A percentile compares a stretch with the other conserved stretches of the same genome.
Evolutionary conservation across 352 stramenopile species (phyloP).

Genomic region (Globisporangium acanthophoron): DNA sequence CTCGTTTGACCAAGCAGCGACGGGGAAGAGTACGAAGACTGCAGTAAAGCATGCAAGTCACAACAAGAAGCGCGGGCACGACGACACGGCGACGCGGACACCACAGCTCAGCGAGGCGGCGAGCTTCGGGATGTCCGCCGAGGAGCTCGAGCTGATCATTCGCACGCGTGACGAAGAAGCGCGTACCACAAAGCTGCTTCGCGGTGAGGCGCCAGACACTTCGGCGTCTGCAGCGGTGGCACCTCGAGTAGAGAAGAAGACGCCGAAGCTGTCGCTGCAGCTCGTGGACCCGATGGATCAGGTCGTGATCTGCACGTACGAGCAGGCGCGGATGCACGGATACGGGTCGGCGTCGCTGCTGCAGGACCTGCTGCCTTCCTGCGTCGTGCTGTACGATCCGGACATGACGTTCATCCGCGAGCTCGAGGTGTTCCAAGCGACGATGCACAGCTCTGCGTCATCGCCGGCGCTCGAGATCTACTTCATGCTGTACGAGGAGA

Average conservation of each 20-base stretch:
- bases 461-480: conserved; percentile 81
- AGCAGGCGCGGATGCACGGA: conserved; percentile 59
- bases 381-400: conserved; percentile 94
- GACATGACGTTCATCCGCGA: conserved; percentile 94
- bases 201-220: not conserved
- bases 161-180: conserved; percentile 12
- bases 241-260: not conserved
- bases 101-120: conserved; percentile 35
- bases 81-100: not conserved
- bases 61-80: conserved; percentile 19
- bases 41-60: not conserved
- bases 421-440: conserved; percentile 92
- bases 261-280: conserved; percentile 40
- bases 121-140: conserved; percentile 65
- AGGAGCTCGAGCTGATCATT: conserved; percentile 56
- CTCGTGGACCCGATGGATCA: conserved; percentile 41
- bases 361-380: conserved; percentile 86
- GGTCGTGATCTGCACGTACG: conserved; percentile 76
- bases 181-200: conserved; percentile 14
- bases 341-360: conserved; percentile 67
- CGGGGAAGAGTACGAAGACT: conserved; percentile 16
- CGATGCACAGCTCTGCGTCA: conserved; percentile 11
- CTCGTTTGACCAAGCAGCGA: conserved; percentile 20
- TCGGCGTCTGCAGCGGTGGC: not conserved
- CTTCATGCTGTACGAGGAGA: conserved; percentile 96